Conservation (phyloP, 73 alveolate species). For the Paramecium sexaurelia region DNA sequence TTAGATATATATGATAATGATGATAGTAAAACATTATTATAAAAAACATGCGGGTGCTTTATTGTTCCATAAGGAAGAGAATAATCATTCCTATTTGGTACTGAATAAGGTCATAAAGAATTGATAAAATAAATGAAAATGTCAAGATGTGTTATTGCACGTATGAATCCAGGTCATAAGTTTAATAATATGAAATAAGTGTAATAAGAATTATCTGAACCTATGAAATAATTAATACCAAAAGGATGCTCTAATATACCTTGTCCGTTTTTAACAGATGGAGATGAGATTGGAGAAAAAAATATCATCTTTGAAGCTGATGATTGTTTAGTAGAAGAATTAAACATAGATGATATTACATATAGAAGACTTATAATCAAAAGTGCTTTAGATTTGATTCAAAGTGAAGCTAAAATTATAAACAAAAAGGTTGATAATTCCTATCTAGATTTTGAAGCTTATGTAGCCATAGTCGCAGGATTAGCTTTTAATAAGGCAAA, state of each 20-base stretch:
- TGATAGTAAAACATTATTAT: not conserved
- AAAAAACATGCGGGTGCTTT: constrained; percentile 67
- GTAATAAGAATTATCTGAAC: constrained; percentile 56
- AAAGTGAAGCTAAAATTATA: constrained; percentile 45
- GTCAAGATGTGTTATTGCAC: constrained; percentile 65
- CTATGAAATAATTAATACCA: constrained; percentile 57
- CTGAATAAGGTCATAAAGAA: constrained; percentile 61
- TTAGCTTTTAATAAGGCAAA: constrained; percentile 45
- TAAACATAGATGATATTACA: constrained; percentile 31
- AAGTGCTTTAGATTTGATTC: constrained; percentile 49
- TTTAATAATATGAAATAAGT: constrained; percentile 55
- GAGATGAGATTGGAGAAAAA: constrained; percentile 71
- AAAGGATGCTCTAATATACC: constrained; percentile 64
- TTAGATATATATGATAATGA: constrained; percentile 52
- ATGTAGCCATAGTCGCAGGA: constrained; percentile 65
- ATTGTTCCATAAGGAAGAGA: constrained; percentile 69
- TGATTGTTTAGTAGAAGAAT: constrained; percentile 63
- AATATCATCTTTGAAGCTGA: constrained; percentile 50
- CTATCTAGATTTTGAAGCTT: constrained; percentile 66
- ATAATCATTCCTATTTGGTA: constrained; percentile 41
- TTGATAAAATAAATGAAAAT: constrained; percentile 32
- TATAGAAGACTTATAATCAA: constrained; percentile 63
- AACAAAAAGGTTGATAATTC: constrained; percentile 55
- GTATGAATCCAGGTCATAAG: constrained; percentile 66
- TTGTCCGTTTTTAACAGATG: constrained; percentile 66